phyloP scores from a whole-genome alignment of 2,329 filamentous ascomycete genomes.

The Verticillium nubilum region DNA sequence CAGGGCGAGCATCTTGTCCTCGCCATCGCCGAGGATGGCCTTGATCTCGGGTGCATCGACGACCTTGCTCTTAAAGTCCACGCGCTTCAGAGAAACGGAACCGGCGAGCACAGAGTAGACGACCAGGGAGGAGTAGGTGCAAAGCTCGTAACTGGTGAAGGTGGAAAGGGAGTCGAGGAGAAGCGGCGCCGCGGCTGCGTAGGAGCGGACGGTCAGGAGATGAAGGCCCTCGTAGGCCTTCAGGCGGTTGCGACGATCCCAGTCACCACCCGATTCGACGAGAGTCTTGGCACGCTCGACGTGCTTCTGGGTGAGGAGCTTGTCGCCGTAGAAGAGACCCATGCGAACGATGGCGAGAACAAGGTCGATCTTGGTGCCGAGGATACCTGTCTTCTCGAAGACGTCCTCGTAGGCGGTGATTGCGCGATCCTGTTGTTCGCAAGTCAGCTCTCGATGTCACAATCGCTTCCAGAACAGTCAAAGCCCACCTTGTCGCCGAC shows the following conservation, averaged over 20 bases:
- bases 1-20: constrained; percentile 81
- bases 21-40: constrained; percentile 84
- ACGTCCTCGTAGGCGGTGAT: constrained; percentile 88
- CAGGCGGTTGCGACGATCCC: constrained; percentile 95
- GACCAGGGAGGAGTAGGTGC: constrained; percentile 91
- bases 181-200: constrained; percentile 82
- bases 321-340: constrained; percentile 93
- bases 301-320: constrained; percentile 86
- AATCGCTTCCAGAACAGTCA: not conserved
- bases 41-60: constrained; percentile 98
- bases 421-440: constrained; percentile 72
- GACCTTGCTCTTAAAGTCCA: constrained; percentile 98
- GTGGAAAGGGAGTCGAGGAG: constrained; percentile 96
- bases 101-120: constrained; percentile 94
- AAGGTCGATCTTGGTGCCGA: constrained; percentile 95
- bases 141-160: constrained; percentile 97
- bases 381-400: constrained; percentile 93
- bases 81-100: constrained; percentile 88
- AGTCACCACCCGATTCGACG: constrained; percentile 93
- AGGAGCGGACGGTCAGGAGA: constrained; percentile 84
- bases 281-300: constrained; percentile 84
- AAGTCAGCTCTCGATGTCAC: constrained; percentile 8
- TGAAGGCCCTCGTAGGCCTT: constrained; percentile 98
- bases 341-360: constrained; percentile 95
- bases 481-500: constrained; percentile 84